Percentiles rank a stretch among this genome's conserved stretches.
These are phyloP conservation scores for Lentinula novae-zelandiae DNA, from an alignment of 1,284 basidiomycete species.

Conservation along the genomic window DNA sequence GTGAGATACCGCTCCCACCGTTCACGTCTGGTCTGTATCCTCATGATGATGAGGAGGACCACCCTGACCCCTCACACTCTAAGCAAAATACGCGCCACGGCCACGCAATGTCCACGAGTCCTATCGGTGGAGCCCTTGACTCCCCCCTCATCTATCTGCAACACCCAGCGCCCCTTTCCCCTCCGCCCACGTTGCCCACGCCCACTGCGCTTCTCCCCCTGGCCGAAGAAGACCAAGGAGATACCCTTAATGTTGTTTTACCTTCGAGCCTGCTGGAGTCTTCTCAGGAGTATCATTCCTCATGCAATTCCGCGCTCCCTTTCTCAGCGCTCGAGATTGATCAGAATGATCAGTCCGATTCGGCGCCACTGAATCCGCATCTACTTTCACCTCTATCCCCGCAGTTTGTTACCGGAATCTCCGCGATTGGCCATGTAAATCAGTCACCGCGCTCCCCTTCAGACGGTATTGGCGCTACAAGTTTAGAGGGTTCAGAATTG, in stretches of 20 bases:
- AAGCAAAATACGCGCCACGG: not conserved
- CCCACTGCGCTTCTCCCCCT: conserved; percentile 33
- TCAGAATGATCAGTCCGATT: not conserved
- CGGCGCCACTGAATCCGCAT: not conserved
- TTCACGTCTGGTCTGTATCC: not conserved
- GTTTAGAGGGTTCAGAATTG: not conserved
- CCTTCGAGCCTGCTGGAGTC: not conserved
- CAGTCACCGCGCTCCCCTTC: not conserved
- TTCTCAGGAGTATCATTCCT: not conserved
- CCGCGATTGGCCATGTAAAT: not conserved
- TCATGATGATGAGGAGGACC: not conserved
- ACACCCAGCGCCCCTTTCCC: conserved; percentile 32
- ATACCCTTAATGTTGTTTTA: not conserved
- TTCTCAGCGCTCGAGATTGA: not conserved
- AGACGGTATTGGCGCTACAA: not conserved
- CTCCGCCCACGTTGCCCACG: conserved; percentile 38
- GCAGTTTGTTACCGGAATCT: conserved; percentile 13
- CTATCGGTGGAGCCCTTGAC: conserved; percentile 26
- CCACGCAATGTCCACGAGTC: not conserved
- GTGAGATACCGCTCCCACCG: not conserved
- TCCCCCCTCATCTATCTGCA: conserved; percentile 27
- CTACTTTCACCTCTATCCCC: conserved; percentile 35
- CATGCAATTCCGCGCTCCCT: not conserved
- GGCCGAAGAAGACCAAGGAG: conserved; percentile 8
- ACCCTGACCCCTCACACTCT: not conserved